Conservation (phyloP, 495 filamentous ascomycete species). For the Penicillium soppii region DNA sequence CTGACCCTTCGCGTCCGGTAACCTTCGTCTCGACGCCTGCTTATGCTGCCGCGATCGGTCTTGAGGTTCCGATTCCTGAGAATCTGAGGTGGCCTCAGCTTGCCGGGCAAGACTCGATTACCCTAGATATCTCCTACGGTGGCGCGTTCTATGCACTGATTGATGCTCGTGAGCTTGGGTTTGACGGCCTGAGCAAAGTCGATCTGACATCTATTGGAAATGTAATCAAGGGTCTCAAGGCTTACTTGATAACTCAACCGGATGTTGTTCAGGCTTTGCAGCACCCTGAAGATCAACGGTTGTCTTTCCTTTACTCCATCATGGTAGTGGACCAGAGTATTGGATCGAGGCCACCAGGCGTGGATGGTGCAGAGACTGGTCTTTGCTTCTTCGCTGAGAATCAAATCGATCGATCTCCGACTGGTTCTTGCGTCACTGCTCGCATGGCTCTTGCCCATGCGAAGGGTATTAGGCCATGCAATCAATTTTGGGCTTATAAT, state of each 20-base stretch:
- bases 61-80: background rate
- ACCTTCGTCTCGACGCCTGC: slow-evolving; percentile 23
- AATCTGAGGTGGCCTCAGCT: background rate
- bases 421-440: slow-evolving; percentile 24
- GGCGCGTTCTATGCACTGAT: slow-evolving; percentile 28
- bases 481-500: slow-evolving; percentile 23
- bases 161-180: slow-evolving; percentile 18
- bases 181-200: slow-evolving; percentile 12
- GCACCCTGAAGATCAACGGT: slow-evolving; percentile 15
- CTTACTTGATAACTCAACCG: slow-evolving; percentile 11
- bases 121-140: slow-evolving; percentile 11
- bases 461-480: slow-evolving; percentile 7
- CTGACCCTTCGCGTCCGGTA: slow-evolving; percentile 18
- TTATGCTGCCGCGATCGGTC: slow-evolving; percentile 11
- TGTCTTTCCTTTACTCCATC: slow-evolving; percentile 25
- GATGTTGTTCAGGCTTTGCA: slow-evolving; percentile 13
- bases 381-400: slow-evolving; percentile 29
- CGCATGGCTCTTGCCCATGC: slow-evolving; percentile 23
- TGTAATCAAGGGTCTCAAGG: slow-evolving; percentile 16
- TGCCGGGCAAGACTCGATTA: background rate
- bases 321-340: slow-evolving; percentile 20
- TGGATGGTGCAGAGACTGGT: slow-evolving; percentile 12
- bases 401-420: slow-evolving; percentile 30
- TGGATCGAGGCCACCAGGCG: slow-evolving; percentile 12
- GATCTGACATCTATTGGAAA: slow-evolving; percentile 12